Evolutionary conservation across 331 rosid genomes (phyloP), one percentile per base, ranked within the genome.

Genomic region (Stylosanthes scabra): DNA sequence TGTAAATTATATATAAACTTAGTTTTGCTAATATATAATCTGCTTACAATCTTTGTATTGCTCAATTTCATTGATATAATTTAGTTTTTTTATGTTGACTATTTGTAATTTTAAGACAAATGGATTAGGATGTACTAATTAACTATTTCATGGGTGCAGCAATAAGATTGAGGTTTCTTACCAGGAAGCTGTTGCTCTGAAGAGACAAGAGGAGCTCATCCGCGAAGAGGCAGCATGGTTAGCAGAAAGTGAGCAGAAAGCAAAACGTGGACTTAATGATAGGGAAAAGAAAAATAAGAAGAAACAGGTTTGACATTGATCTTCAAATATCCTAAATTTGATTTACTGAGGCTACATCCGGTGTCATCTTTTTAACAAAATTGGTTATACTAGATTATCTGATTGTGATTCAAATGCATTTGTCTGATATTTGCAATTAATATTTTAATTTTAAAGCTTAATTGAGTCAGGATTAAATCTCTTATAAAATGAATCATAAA

Each of bases 201-300:
- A 90, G 91, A 90, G 97, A 84, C 99, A 95, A 83, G 99, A 95
- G 82, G 98, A 95, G 70, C 98, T 95, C 79, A 95, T 95, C 68
- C 99, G 97, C 4, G 99, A 95, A 86, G 99, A 95, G 86, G 97
- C 92, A 11, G 98, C 97, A 1, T 86, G 97, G 91, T 88, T 68
- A 60, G 99, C 97, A 65, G 99, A 95, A 85, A 90, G 80, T 67
- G 99, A 88, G 79, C 99, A 76, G 84, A 95, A 90, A 85, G 86
- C 94, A 68, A 95, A 86, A 80, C 96, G 98, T 13, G 82, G 75
- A 72, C 73, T 80, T 15, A 81, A 74, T 78, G 99, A 92, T 66
- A 90, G 86, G 87, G 98, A 95, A 72, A 92, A 92, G 82, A 95
- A 92, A 79, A 69, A 88, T 8, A 95, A 95, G 94, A 92, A 92